Base-by-base conservation (phyloP, 2,329 filamentous ascomycete species). In the Colletotrichum tofieldiae region DNA sequence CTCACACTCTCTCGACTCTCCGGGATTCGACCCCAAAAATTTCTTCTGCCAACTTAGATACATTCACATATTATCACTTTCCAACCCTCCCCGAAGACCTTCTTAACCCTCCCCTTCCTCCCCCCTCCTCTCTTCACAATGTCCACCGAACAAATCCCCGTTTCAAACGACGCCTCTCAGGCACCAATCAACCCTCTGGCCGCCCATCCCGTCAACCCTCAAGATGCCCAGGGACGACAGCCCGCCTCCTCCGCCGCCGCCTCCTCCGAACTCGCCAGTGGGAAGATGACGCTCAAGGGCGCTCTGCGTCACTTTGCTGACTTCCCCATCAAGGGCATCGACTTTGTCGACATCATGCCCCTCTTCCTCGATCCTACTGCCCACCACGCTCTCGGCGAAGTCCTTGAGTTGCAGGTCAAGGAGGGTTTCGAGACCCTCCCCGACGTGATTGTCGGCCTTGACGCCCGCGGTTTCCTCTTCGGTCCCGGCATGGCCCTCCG, bases 301-400 rank as follows among this genome's bases (percentile, higher is more conserved):
- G 90, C 93, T 72, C 90, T 98, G 77, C 93, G 94, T 83, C 92
- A 95, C 82, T 97, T 94, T 86, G 91, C 92, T 79, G 94, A 98
- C 87, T 98, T 98, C 86, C 96, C 96, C 72, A 92, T 93, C 76
- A 92, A 93, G 56, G 96, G 96, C 82, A 96, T 99, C 81, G 89
- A 97, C 79, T 99, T 99, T 84, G 94, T 98, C 86, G 96, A 99
- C 82, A 98, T 99, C 84, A 92, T 99, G 83, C 96, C 96, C 73
- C 92, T 98, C 81, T 98, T 99, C 87, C 91, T 94, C 81, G 89
- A 94, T 80, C 91, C 92, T 67, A 80, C 82, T 63, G 87, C 93
- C 73, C 96, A 98, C 85, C 87, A 89, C 77, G 88, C 91, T 67
- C 92, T 99, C 71, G 87, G 98, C 81, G 90, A 92, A 78, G 94